A percentile compares a stretch with the other conserved stretches of the same genome.
Evolutionary conservation across 768 basidiomycete species (phyloP).

Genomic region (Hericium rajendrae): DNA sequence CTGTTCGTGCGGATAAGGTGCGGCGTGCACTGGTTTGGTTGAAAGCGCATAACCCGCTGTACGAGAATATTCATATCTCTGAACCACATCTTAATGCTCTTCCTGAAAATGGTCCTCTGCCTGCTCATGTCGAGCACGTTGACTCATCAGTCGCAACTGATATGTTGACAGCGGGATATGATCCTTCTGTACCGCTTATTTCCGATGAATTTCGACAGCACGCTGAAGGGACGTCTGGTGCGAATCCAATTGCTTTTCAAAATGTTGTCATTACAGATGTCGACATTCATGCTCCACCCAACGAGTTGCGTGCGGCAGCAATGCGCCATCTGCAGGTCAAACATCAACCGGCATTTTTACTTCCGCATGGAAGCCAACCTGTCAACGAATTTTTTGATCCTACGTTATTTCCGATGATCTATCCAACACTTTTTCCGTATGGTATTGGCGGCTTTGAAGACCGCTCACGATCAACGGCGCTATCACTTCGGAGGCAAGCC

Average conservation of each 20-base stretch:
- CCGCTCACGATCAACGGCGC: neutral
- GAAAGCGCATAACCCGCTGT: slow-evolving; percentile 26
- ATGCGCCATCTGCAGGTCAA: slow-evolving; percentile 23
- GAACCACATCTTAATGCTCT: slow-evolving; percentile 3
- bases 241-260: slow-evolving; percentile 11
- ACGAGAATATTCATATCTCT: slow-evolving; percentile 23
- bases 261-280: slow-evolving; percentile 22
- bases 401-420: slow-evolving; percentile 29
- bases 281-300: slow-evolving; percentile 16
- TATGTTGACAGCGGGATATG: neutral
- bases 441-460: slow-evolving; percentile 35
- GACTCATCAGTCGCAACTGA: neutral
- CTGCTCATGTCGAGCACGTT: neutral
- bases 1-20: slow-evolving; percentile 24
- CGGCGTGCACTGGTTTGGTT: slow-evolving; percentile 27
- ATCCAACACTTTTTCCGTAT: slow-evolving; percentile 35
- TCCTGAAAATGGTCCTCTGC: neutral
- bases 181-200: neutral
- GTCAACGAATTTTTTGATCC: slow-evolving; percentile 30
- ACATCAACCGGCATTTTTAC: slow-evolving; percentile 23
- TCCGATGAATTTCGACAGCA: too few relatives aligned
- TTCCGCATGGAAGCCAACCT: slow-evolving; percentile 24
- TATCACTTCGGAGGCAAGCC: slow-evolving; percentile 26
- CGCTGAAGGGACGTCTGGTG: neutral
- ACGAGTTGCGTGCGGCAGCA: slow-evolving; percentile 25